Evolutionary conservation across 495 filamentous ascomycete species (phyloP).

Genomic region (Elaphomyces granulatus): DNA sequence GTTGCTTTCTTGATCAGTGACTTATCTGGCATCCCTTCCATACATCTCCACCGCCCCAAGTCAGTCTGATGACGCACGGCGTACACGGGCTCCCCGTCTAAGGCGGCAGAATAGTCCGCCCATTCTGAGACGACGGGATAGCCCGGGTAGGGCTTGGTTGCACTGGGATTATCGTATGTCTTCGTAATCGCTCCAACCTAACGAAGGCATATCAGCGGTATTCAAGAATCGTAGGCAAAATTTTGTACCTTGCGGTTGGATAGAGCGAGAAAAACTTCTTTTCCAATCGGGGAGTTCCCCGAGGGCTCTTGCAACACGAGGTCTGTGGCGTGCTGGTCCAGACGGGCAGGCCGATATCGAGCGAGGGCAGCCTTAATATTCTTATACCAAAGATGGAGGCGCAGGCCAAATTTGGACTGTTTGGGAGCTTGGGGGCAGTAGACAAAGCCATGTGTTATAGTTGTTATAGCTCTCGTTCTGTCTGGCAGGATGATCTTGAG

Average conservation of each 20-base stretch:
- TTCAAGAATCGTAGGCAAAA: background rate
- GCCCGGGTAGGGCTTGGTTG: slow-evolving; percentile 7
- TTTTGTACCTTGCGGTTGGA: background rate
- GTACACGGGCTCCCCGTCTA: slow-evolving; percentile 7
- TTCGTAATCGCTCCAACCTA: slow-evolving; percentile 2
- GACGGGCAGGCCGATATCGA: background rate
- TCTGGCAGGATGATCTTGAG: slow-evolving; percentile 4
- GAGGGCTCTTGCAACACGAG: background rate
- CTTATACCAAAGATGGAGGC: background rate
- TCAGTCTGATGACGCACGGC: slow-evolving; percentile 3
- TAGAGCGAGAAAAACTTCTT: slow-evolving; percentile 6
- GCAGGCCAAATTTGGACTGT: background rate
- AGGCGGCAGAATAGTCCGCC: slow-evolving; percentile 9
- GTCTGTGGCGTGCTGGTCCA: background rate
- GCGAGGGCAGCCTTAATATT: slow-evolving; percentile 1
- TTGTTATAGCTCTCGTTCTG: slow-evolving; percentile 5
- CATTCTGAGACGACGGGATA: slow-evolving; percentile 8
- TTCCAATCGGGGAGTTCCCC: slow-evolving; percentile 5
- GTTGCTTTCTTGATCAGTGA: slow-evolving; percentile 5
- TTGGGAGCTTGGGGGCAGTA: background rate
- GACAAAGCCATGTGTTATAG: slow-evolving; percentile 8
- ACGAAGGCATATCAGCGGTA: background rate
- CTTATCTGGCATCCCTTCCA: slow-evolving; percentile 4
- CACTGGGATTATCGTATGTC: slow-evolving; percentile 5
- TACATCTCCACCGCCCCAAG: slow-evolving; percentile 4